Percentiles rank a stretch among this genome's conserved stretches.
phyloP scores from a whole-genome alignment of 345 rosid genomes.

The Geranium brycei region DNA sequence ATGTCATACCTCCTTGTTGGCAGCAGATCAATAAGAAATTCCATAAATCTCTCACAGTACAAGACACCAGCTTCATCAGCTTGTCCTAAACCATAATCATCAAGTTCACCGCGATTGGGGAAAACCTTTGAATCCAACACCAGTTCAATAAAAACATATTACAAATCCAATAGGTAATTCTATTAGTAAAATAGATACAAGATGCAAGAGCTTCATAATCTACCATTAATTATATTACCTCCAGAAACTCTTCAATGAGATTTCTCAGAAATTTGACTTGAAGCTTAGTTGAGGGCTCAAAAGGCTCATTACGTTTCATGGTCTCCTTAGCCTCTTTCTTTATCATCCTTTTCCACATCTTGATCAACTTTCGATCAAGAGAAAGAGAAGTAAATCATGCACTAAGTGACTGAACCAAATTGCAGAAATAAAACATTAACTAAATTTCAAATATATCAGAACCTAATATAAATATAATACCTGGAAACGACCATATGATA shows the following conservation, averaged over 20 bases:
- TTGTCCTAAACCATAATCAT: conserved; percentile 24
- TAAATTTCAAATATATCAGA: background rate
- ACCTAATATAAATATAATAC: conserved; percentile 17
- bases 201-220: background rate
- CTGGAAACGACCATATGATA: conserved; percentile 95
- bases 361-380: conserved; percentile 65
- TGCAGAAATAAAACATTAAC: conserved; percentile 3
- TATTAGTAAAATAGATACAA: background rate
- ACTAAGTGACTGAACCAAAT: conserved; percentile 6
- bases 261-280: conserved; percentile 80
- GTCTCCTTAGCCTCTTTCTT: conserved; percentile 73
- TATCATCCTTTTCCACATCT: conserved; percentile 78
- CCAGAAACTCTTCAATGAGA: conserved; percentile 77
- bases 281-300: conserved; percentile 43
- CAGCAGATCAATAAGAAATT: conserved; percentile 87
- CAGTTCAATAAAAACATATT: conserved; percentile 1
- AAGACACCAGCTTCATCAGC: conserved; percentile 66
- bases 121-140: conserved; percentile 68
- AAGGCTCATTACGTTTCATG: conserved; percentile 34
- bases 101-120: conserved; percentile 25
- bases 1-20: conserved; percentile 83
- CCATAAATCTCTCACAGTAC: conserved; percentile 94
- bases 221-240: conserved; percentile 29
- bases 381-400: conserved; percentile 20
- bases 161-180: background rate